Evolutionary conservation across 225 moss, liverwort and hornwort genomes (phyloP).

Genomic region (Sphagnum contortum): DNA sequence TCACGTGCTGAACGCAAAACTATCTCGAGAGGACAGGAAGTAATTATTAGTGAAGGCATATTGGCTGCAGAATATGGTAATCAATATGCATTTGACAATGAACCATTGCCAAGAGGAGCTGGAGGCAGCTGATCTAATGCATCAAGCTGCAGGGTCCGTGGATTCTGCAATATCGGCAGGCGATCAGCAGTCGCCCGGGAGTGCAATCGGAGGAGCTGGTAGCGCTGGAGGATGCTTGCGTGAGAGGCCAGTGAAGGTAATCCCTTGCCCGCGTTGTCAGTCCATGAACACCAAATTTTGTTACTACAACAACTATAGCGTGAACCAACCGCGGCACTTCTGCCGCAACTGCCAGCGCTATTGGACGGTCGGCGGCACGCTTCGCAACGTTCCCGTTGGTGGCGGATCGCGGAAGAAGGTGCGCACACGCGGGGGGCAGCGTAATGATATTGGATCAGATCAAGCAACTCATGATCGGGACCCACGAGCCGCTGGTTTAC

Average conservation of each 20-base stretch:
- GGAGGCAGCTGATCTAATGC: too few species aligned
- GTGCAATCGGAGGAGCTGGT: slow-evolving; percentile 12
- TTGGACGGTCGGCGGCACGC: slow-evolving; percentile 46
- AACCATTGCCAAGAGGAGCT: too few species aligned
- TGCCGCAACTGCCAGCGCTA: slow-evolving; percentile 50
- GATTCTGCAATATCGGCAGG: slow-evolving; percentile 14
- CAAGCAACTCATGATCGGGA: too few species aligned
- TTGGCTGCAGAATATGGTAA: too few species aligned
- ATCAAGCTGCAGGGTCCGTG: background rate
- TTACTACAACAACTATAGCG: slow-evolving; percentile 56
- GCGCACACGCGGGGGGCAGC: slow-evolving; percentile 15
- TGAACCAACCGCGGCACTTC: slow-evolving; percentile 51
- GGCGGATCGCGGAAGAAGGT: slow-evolving; percentile 47
- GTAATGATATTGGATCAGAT: too few species aligned
- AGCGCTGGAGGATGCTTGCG: slow-evolving; percentile 24
- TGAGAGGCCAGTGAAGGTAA: slow-evolving; percentile 27
- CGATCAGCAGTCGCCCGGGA: slow-evolving; percentile 13
- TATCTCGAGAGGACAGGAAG: too few species aligned
- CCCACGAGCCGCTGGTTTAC: too few species aligned
- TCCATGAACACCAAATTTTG: slow-evolving; percentile 59
- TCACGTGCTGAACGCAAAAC: too few species aligned
- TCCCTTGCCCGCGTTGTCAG: slow-evolving; percentile 48
- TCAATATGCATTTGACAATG: too few species aligned
- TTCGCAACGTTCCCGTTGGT: slow-evolving; percentile 40
- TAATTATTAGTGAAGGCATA: too few species aligned